These are phyloP conservation scores for Penicillium sp. DNA, from an alignment of 2,329 filamentous ascomycete genomes.

Conservation along the genomic window DNA sequence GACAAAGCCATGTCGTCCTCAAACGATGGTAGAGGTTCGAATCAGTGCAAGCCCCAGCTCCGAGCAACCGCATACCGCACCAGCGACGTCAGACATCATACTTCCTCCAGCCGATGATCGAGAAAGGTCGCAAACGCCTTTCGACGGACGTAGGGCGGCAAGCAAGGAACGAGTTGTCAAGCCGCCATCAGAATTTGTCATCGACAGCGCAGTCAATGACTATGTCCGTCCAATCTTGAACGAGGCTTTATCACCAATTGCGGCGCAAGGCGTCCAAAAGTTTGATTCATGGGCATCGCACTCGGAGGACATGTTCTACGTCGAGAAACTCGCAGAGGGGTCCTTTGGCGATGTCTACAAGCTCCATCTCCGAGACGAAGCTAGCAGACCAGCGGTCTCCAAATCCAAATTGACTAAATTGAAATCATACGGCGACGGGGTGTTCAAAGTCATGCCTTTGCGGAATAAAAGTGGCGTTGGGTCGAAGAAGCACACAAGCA, in stretches of 20 bases:
- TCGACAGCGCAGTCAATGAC: conserved; percentile 32
- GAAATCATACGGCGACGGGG: conserved; percentile 41
- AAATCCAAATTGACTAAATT: conserved; percentile 39
- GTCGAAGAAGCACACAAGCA: conserved; percentile 43
- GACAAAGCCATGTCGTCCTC: conserved; percentile 10
- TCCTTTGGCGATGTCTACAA: conserved; percentile 65
- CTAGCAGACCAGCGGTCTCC: conserved; percentile 34
- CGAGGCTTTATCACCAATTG: conserved; percentile 36
- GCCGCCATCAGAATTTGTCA: conserved; percentile 34
- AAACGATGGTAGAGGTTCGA: conserved; percentile 32
- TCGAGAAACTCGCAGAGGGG: conserved; percentile 62
- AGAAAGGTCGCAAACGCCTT: background rate
- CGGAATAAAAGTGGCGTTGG: conserved; percentile 41
- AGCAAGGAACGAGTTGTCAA: conserved; percentile 21
- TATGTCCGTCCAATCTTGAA: conserved; percentile 39
- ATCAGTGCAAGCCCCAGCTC: conserved; percentile 14
- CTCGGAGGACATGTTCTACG: conserved; percentile 39
- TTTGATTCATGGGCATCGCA: conserved; percentile 41
- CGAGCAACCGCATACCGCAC: background rate
- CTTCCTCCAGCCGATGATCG: background rate
- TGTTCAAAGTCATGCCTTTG: conserved; percentile 50
- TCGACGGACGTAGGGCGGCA: conserved; percentile 10
- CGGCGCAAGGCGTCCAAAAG: conserved; percentile 37
- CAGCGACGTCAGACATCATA: background rate
- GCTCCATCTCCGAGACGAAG: conserved; percentile 43